Conservation (phyloP, 257 asterid genomes). For the Cruciata laevipes region DNA sequence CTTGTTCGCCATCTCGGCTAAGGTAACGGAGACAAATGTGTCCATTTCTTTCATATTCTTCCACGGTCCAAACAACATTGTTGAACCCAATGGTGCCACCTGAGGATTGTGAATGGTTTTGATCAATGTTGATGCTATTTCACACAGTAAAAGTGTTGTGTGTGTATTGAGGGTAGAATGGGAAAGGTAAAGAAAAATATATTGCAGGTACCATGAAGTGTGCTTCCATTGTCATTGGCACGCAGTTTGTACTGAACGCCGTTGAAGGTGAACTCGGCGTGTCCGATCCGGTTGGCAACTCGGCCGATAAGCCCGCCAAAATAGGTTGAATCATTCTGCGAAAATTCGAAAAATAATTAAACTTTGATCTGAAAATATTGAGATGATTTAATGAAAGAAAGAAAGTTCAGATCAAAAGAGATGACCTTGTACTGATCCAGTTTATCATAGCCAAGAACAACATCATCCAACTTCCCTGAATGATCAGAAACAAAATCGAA, state of each 20-base stretch:
- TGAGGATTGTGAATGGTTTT: slow-evolving; percentile 14
- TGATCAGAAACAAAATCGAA: neutral
- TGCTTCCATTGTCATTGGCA: slow-evolving; percentile 75
- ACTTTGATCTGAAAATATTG: neutral
- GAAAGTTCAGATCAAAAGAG: too few relatives aligned
- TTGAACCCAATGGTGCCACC: slow-evolving; percentile 64
- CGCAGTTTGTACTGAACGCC: slow-evolving; percentile 51
- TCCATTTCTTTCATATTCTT: slow-evolving; percentile 27
- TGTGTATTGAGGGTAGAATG: neutral
- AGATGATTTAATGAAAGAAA: too few relatives aligned
- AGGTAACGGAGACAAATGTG: slow-evolving; percentile 51
- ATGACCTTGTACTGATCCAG: slow-evolving; percentile 45
- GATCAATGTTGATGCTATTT: neutral
- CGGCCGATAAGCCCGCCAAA: slow-evolving; percentile 83
- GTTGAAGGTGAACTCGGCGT: slow-evolving; percentile 50
- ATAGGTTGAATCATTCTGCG: slow-evolving; percentile 66
- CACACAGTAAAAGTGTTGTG: neutral
- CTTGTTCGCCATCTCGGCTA: slow-evolving; percentile 79
- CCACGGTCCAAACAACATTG: slow-evolving; percentile 57
- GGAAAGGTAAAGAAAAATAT: neutral
- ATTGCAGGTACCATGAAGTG: slow-evolving; percentile 67
- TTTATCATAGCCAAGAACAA: slow-evolving; percentile 63
- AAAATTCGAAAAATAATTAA: neutral
- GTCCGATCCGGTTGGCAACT: slow-evolving; percentile 79
- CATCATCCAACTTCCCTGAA: slow-evolving; percentile 69